Evolutionary conservation across 805 yeast species (phyloP).

Genomic region (Saccharomycopsis sp.): DNA sequence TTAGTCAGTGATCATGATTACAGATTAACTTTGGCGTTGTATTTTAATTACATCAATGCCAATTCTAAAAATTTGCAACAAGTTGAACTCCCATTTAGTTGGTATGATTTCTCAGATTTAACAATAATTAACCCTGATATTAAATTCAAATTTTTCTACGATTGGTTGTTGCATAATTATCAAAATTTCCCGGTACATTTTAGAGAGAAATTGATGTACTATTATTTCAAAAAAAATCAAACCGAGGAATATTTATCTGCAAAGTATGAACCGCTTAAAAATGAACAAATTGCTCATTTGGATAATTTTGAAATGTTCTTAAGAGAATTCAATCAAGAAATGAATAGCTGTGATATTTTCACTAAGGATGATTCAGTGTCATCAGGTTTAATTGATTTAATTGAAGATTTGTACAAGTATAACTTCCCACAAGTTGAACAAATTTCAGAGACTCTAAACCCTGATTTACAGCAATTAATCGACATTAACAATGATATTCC

Average conservation of each 20-base stretch:
- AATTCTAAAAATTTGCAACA: background rate
- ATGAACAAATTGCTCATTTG: background rate
- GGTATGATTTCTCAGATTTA: conserved; percentile 18
- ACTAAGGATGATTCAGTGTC: conserved; percentile 3
- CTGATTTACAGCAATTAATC: background rate
- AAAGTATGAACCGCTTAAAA: background rate
- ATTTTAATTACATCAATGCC: background rate
- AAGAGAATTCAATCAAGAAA: background rate
- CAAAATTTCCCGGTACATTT: conserved; percentile 2
- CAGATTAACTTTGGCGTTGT: conserved; percentile 1
- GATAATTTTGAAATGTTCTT: conserved; percentile 9
- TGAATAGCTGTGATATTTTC: conserved; percentile 4
- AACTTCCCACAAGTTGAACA: conserved; percentile 8
- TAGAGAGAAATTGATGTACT: background rate
- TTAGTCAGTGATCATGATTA: background rate
- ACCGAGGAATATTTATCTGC: background rate
- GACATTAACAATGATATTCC: no score
- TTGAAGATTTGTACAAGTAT: conserved; percentile 7
- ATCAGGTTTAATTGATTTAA: conserved; percentile 3
- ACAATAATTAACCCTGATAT: conserved; percentile 12
- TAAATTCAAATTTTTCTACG: conserved; percentile 4
- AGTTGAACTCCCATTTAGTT: conserved; percentile 14
- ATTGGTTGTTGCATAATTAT: conserved; percentile 6
- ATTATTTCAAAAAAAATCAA: background rate
- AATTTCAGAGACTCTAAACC: background rate